These are phyloP conservation scores for Cercospora citrullina DNA, from an alignment of 2,329 filamentous ascomycete species.

Conservation along the genomic window DNA sequence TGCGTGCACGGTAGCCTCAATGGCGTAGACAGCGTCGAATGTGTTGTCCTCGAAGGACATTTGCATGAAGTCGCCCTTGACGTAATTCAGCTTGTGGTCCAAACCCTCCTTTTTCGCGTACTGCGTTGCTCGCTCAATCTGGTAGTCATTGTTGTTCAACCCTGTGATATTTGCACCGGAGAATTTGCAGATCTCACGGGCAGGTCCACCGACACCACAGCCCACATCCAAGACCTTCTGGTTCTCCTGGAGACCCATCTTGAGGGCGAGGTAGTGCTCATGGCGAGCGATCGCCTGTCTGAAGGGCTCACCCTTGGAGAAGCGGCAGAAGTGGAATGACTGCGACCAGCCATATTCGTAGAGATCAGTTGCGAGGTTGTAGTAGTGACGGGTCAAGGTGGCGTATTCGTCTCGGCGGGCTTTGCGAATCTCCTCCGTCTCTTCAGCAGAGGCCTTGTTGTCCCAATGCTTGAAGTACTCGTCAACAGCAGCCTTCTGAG, in stretches of 20 bases:
- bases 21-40: slow-evolving; percentile 95
- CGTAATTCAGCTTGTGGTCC: slow-evolving; percentile 75
- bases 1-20: slow-evolving; percentile 95
- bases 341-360: slow-evolving; percentile 90
- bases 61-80: slow-evolving; percentile 99
- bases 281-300: slow-evolving; percentile 90
- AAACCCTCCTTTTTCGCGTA: slow-evolving; percentile 83
- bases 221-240: slow-evolving; percentile 95
- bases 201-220: slow-evolving; percentile 93
- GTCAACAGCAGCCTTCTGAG: slow-evolving; percentile 78
- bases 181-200: slow-evolving; percentile 95
- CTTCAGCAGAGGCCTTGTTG: slow-evolving; percentile 72
- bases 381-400: slow-evolving; percentile 84
- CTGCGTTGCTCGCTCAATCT: slow-evolving; percentile 86
- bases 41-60: slow-evolving; percentile 90
- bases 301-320: slow-evolving; percentile 82
- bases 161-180: slow-evolving; percentile 85
- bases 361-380: slow-evolving; percentile 38
- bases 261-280: slow-evolving; percentile 94
- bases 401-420: slow-evolving; percentile 82
- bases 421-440: slow-evolving; percentile 80
- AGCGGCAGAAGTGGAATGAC: slow-evolving; percentile 97
- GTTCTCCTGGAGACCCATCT: slow-evolving; percentile 79
- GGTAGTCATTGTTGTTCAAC: slow-evolving; percentile 99
- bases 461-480: slow-evolving; percentile 98